Percentiles rank a stretch among this genome's conserved stretches.
phyloP scores from a whole-genome alignment of 2,329 filamentous ascomycete genomes.

The Epichloe aotearoae region DNA sequence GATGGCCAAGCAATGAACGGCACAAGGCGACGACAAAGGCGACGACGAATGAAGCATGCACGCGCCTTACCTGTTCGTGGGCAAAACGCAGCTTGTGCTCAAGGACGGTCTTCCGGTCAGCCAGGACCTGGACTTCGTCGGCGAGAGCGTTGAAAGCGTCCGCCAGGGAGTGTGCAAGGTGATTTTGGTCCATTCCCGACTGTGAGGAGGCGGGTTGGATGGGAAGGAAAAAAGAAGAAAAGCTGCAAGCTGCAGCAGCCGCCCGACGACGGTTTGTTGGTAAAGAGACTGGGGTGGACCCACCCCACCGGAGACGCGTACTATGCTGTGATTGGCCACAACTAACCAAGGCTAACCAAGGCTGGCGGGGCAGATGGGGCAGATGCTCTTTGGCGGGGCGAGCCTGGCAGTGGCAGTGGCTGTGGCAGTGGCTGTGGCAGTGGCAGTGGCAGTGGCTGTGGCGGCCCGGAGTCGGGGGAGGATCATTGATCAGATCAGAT shows the following conservation, averaged over 20 bases:
- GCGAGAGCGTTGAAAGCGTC: conserved; percentile 53
- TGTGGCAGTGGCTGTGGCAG: no score
- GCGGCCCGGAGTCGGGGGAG: no score
- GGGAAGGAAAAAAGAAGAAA: conserved; percentile 1
- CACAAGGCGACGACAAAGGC: neutral
- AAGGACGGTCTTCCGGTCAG: conserved; percentile 50
- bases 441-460: no score
- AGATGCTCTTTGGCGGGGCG: no score
- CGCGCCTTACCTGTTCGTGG: conserved; percentile 46
- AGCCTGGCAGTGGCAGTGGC: no score
- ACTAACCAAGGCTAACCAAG: no score
- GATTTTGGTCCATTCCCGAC: conserved; percentile 24
- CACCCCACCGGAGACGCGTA: neutral
- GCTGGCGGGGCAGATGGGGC: no score
- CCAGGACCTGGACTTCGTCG: conserved; percentile 49
- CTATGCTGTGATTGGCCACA: neutral
- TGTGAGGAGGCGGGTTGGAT: conserved; percentile 3
- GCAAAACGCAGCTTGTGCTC: conserved; percentile 55
- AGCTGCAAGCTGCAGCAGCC: conserved; percentile 4
- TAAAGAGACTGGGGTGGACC: neutral
- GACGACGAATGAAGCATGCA: conserved; percentile 3
- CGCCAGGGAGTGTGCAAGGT: conserved; percentile 41
- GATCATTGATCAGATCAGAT: no score
- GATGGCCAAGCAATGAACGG: neutral
- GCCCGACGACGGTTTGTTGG: neutral